Evolutionary conservation across 257 asterid genomes (phyloP).

Genomic region (Penstemon davidsonii): DNA sequence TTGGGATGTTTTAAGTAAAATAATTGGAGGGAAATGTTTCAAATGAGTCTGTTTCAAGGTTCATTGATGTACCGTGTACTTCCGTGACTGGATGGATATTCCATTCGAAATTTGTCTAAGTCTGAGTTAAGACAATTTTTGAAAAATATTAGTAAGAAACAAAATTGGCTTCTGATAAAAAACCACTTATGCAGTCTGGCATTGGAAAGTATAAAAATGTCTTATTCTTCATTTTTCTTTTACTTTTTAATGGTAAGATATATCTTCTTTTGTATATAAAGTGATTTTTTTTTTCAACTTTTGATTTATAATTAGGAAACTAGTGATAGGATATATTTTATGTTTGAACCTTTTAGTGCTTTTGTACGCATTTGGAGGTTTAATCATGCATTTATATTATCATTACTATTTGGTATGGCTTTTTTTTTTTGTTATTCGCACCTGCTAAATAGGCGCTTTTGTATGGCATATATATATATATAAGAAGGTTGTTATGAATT

Average conservation of each 20-base stretch:
- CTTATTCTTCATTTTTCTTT: neutral
- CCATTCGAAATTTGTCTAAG: neutral
- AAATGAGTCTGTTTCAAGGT: neutral
- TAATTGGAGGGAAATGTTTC: too few species aligned
- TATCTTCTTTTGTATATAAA: neutral
- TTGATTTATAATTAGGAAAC: neutral
- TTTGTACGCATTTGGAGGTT: constrained; percentile 9
- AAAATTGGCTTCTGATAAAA: neutral
- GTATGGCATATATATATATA: neutral
- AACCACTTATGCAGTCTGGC: neutral
- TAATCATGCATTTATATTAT: constrained; percentile 10
- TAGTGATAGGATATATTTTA: constrained; percentile 1
- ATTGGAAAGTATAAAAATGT: neutral
- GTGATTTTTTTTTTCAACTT: neutral
- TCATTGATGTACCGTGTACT: neutral
- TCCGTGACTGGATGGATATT: neutral
- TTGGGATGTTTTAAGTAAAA: too few species aligned
- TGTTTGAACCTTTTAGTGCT: neutral
- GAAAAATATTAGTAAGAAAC: too few species aligned
- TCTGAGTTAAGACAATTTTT: neutral
- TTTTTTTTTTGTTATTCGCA: constrained; percentile 6
- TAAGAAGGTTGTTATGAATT: constrained; percentile 6
- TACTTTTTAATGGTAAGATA: neutral
- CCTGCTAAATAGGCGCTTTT: constrained; percentile 16
- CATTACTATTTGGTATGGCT: neutral